These are phyloP conservation scores for Scleroderma citrinum DNA, from an alignment of 768 basidiomycete species.

Conservation along the genomic window DNA sequence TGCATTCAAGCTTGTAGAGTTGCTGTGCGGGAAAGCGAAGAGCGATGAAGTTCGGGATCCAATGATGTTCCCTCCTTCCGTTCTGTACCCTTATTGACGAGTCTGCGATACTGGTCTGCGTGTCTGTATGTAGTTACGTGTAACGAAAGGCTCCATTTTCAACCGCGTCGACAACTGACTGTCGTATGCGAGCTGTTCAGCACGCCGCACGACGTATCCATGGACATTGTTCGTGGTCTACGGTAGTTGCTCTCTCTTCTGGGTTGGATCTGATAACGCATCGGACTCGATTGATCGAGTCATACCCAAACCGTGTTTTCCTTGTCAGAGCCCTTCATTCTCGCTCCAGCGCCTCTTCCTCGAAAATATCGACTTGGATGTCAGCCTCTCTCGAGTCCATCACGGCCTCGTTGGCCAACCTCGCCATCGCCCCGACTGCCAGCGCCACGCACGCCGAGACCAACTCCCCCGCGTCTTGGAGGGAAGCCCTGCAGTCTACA, in stretches of 20 bases:
- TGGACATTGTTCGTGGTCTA: conserved; percentile 7
- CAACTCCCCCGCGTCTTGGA: conserved; percentile 72
- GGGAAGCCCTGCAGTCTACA: conserved; percentile 55
- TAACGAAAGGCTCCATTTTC: neutral
- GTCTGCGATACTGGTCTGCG: too few relatives aligned
- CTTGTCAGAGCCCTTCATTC: conserved; percentile 13
- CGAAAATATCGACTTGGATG: conserved; percentile 10
- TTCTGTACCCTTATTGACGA: conserved; percentile 36
- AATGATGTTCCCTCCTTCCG: conserved; percentile 64
- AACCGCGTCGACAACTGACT: conserved; percentile 3
- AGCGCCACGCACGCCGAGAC: conserved; percentile 54
- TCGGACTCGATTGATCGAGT: conserved; percentile 17
- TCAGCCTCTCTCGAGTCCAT: conserved; percentile 24
- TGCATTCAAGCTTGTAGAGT: conserved; percentile 68
- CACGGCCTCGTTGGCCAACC: conserved; percentile 39
- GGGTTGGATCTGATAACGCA: conserved; percentile 17
- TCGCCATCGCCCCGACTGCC: conserved; percentile 51
- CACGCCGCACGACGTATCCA: conserved; percentile 22
- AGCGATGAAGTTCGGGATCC: conserved; percentile 55
- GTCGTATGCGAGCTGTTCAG: conserved; percentile 23
- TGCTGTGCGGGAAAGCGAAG: conserved; percentile 58
- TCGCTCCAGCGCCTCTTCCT: neutral
- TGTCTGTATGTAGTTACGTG: too few relatives aligned
- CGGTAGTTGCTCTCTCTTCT: conserved; percentile 3
- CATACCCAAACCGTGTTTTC: conserved; percentile 12